phyloP scores from a whole-genome alignment of 2,329 filamentous ascomycete genomes.

The Claviceps arundinis region DNA sequence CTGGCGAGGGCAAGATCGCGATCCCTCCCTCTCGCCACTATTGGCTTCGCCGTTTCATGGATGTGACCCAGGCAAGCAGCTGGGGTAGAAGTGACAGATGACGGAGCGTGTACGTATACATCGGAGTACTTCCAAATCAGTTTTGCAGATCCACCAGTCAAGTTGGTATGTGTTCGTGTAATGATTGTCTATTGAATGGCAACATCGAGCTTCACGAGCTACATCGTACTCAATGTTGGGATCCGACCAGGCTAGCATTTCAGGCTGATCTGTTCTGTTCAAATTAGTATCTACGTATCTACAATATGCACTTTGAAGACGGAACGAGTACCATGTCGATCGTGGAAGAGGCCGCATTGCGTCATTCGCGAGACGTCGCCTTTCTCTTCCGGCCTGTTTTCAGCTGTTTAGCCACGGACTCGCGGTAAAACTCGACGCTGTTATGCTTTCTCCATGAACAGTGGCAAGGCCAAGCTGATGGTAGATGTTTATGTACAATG shows the following conservation, averaged over 20 bases:
- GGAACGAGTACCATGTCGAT: not conserved
- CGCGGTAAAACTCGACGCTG: not conserved
- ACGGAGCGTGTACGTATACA: conserved; percentile 9
- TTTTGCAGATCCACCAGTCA: conserved; percentile 1
- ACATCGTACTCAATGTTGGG: not conserved
- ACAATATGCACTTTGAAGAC: too few relatives aligned
- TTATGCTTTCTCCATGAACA: not conserved
- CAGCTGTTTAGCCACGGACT: not conserved
- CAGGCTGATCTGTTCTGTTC: not conserved
- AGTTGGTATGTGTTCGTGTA: not conserved
- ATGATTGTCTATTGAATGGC: not conserved
- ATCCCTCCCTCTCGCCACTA: conserved; percentile 11
- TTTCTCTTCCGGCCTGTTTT: not conserved
- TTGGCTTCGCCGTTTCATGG: conserved; percentile 9
- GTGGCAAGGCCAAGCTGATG: not conserved
- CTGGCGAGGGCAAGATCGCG: conserved; percentile 10
- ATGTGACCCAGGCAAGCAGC: conserved; percentile 5
- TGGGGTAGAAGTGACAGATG: conserved; percentile 11
- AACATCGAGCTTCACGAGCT: not conserved
- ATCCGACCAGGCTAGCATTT: not conserved
- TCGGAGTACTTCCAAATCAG: conserved; percentile 8
- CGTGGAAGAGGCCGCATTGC: not conserved
- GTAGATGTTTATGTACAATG: too few relatives aligned
- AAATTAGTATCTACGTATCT: not conserved
- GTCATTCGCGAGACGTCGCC: not conserved